Conservation (phyloP, 176 grass and related monocot genomes). For the Echinochloa phyllopogon region DNA sequence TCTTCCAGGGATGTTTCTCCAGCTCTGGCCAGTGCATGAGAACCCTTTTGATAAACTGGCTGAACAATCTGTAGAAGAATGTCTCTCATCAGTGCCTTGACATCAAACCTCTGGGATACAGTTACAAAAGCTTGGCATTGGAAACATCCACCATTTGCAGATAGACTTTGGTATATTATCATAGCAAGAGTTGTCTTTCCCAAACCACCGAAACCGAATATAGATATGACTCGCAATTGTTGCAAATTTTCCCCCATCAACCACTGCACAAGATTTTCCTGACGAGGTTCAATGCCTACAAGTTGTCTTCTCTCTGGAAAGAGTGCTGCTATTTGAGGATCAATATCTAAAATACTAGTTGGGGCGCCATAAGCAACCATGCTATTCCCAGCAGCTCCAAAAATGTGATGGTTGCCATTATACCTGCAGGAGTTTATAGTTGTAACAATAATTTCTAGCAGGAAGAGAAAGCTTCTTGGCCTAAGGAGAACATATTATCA, state of each 20-base stretch:
- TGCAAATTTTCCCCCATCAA: conserved; percentile 20
- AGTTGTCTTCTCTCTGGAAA: conserved; percentile 36
- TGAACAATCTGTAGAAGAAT: conserved; percentile 47
- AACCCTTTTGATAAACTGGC: neutral
- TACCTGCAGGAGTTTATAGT: conserved; percentile 29
- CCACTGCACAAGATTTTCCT: conserved; percentile 18
- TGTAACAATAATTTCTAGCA: neutral
- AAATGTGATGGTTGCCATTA: conserved; percentile 26
- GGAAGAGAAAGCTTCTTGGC: neutral
- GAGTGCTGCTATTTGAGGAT: neutral
- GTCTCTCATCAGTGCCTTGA: conserved; percentile 26
- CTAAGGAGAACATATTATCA: neutral
- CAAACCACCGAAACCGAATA: conserved; percentile 51
- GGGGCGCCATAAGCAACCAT: neutral
- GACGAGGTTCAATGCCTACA: conserved; percentile 43
- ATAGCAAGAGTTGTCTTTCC: conserved; percentile 66
- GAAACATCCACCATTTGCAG: conserved; percentile 16
- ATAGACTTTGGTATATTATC: conserved; percentile 45
- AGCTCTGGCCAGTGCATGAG: neutral
- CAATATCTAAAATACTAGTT: neutral
- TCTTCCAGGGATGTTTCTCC: neutral
- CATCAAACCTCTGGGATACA: conserved; percentile 52
- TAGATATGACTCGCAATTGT: conserved; percentile 29
- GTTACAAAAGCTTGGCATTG: conserved; percentile 43
- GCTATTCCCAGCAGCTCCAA: conserved; percentile 12